These are phyloP conservation scores for Letharia columbiana DNA, from an alignment of 495 filamentous ascomycete genomes.

Conservation along the genomic window DNA sequence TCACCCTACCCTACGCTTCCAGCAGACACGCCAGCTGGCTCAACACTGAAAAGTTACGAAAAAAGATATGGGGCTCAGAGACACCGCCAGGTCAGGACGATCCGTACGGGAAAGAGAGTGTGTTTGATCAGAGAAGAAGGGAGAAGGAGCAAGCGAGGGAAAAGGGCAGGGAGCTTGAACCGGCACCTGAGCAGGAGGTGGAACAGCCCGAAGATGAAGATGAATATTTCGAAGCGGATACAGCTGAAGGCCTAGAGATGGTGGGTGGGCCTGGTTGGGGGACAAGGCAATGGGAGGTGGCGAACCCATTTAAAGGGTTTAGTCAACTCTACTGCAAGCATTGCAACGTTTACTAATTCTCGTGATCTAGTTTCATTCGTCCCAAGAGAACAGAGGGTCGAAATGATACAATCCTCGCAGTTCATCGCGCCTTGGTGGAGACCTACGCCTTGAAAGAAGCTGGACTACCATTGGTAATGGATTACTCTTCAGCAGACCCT, in stretches of 20 bases:
- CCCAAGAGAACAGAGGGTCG: conserved; percentile 21
- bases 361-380: conserved; percentile 22
- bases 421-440: conserved; percentile 56
- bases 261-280: conserved; percentile 44
- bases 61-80: conserved; percentile 49
- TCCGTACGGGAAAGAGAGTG: conserved; percentile 41
- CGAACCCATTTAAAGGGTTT: conserved; percentile 23
- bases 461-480: conserved; percentile 22
- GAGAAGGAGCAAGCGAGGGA: conserved; percentile 10
- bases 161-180: background rate
- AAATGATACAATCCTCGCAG: conserved; percentile 31
- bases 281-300: conserved; percentile 10
- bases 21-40: conserved; percentile 29
- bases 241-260: conserved; percentile 47
- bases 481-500: conserved; percentile 7
- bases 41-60: conserved; percentile 16
- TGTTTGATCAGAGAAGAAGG: conserved; percentile 26
- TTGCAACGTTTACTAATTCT: conserved; percentile 10
- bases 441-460: conserved; percentile 41
- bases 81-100: conserved; percentile 46
- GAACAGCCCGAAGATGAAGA: conserved; percentile 11
- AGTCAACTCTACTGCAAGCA: background rate
- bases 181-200: conserved; percentile 6
- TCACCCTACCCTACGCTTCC: background rate
- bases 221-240: conserved; percentile 49